Conservation (phyloP, 2,329 filamentous ascomycete species). For the Coniochaeta sp. region DNA sequence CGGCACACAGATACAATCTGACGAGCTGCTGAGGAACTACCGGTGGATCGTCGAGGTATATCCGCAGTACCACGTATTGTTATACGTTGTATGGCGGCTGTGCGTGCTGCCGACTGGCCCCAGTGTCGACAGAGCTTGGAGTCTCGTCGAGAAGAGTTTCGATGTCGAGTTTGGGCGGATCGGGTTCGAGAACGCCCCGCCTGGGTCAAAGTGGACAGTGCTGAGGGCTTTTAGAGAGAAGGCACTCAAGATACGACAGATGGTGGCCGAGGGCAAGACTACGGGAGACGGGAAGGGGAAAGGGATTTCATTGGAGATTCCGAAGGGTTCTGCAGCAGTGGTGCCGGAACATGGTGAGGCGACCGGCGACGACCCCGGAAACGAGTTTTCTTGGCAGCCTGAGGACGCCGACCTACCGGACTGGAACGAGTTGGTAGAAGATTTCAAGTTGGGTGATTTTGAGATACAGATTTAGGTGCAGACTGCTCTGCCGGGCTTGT, state of each 20-base stretch:
- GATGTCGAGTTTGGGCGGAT: not conserved
- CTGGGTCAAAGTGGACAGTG: not conserved
- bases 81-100: slow-evolving; percentile 10
- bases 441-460: not conserved
- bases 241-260: not conserved
- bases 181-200: not conserved
- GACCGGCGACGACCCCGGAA: not conserved
- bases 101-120: slow-evolving; percentile 7
- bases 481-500: no score
- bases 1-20: not conserved
- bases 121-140: slow-evolving; percentile 1
- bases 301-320: not conserved
- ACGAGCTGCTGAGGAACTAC: slow-evolving; percentile 4
- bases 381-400: not conserved
- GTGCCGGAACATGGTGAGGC: not conserved
- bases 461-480: slow-evolving; percentile 1
- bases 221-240: not conserved
- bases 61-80: slow-evolving; percentile 7
- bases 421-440: not conserved
- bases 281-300: not conserved
- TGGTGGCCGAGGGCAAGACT: not conserved
- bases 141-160: not conserved
- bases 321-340: not conserved
- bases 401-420: not conserved
- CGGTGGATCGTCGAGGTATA: slow-evolving; percentile 4